phyloP scores from a whole-genome alignment of 2,329 filamentous ascomycete species.

The Fusarium fujikuroi region DNA sequence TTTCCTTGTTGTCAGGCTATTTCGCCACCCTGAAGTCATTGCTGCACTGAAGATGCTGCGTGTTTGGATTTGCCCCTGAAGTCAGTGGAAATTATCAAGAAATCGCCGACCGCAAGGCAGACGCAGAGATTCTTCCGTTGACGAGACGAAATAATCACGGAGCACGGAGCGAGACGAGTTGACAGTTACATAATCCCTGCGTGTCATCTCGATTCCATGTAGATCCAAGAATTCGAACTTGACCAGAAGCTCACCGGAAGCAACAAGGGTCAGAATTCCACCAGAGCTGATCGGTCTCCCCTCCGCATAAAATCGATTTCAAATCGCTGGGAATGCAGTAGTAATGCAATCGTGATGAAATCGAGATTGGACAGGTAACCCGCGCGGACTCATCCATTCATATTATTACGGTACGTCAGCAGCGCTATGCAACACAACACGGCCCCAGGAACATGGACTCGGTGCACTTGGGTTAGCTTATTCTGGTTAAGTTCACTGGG shows the following conservation, averaged over 20 bases:
- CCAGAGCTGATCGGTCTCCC: conserved; percentile 19
- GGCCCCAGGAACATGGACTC: conserved; percentile 16
- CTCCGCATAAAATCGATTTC: conserved; percentile 29
- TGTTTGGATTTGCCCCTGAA: background rate
- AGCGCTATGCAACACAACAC: conserved; percentile 20
- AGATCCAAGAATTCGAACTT: conserved; percentile 31
- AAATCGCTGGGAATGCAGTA: conserved; percentile 19
- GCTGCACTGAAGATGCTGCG: conserved; percentile 1
- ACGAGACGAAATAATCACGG: conserved; percentile 33
- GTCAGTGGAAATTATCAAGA: conserved; percentile 24
- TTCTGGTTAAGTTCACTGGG: background rate
- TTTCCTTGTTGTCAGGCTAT: conserved; percentile 8
- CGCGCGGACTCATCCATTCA: background rate
- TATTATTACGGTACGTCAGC: conserved; percentile 26
- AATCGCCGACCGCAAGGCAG: conserved; percentile 25
- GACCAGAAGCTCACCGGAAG: conserved; percentile 31
- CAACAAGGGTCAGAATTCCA: conserved; percentile 27
- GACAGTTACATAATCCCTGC: conserved; percentile 36
- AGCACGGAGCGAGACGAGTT: conserved; percentile 29
- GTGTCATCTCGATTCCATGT: conserved; percentile 37
- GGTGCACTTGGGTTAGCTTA: background rate
- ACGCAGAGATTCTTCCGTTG: conserved; percentile 7
- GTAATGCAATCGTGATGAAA: conserved; percentile 6
- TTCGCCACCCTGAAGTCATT: background rate
- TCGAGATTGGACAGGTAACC: conserved; percentile 26